These are phyloP conservation scores for Aspergillus eucalypticola DNA, from an alignment of 2,329 filamentous ascomycete species.

Conservation along the genomic window DNA sequence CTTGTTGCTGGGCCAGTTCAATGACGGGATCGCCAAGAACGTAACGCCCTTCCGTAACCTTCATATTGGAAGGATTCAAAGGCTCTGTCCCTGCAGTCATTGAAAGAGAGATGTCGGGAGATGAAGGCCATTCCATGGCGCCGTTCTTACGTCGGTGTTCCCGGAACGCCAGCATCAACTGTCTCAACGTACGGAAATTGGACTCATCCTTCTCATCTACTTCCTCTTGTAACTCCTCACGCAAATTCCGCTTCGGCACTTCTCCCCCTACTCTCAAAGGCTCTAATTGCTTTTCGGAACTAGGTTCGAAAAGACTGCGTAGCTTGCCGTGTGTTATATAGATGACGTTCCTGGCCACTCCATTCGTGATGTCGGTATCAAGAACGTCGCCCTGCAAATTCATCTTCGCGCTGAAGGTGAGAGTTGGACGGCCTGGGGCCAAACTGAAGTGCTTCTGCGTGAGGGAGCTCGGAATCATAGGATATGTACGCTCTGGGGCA, in stretches of 20 bases:
- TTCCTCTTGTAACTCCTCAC: constrained; percentile 26
- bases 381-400: constrained; percentile 54
- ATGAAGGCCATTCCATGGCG: constrained; percentile 36
- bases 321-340: constrained; percentile 52
- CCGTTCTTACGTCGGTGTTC: constrained; percentile 40
- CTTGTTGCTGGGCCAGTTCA: constrained; percentile 28
- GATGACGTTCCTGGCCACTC: constrained; percentile 57
- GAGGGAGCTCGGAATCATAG: constrained; percentile 57
- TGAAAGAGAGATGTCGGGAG: constrained; percentile 22
- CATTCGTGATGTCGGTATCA: constrained; percentile 56
- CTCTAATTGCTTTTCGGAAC: constrained; percentile 17
- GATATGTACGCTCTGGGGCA: constrained; percentile 54
- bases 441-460: constrained; percentile 58
- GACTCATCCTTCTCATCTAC: constrained; percentile 37
- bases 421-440: constrained; percentile 52
- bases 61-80: constrained; percentile 30
- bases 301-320: constrained; percentile 39
- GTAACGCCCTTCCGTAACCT: constrained; percentile 34
- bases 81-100: constrained; percentile 27
- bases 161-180: constrained; percentile 43
- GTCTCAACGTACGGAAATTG: constrained; percentile 36
- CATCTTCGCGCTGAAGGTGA: constrained; percentile 63
- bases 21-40: constrained; percentile 48
- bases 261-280: constrained; percentile 36
- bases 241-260: constrained; percentile 19